Base-by-base conservation (phyloP, 257 asterid species). In the Rauvolfia tetraphylla region DNA sequence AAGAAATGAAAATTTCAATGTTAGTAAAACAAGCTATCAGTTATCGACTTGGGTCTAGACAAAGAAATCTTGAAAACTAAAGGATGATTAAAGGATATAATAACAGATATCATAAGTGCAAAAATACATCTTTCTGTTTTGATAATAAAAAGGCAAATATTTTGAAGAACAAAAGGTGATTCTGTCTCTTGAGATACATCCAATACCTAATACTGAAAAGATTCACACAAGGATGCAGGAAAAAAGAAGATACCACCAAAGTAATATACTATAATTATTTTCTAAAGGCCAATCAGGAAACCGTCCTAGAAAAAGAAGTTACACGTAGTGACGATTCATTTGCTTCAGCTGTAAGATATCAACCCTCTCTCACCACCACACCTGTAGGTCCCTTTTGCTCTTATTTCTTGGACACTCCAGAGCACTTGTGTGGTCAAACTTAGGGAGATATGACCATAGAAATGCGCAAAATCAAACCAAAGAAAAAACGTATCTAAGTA, bases 1-100 rank as follows among this genome's bases (percentile, higher is more conserved):
- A 70, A 44, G 23, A 81, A 77, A 65, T 33, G n/a, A 31, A 27
- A 72, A 67, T 56, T 61, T 68, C 56, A 17, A 68, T n/a, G 63
- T 44, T 23, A 73, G 75, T 27, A 73, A 44, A 34, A 23, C 63
- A 25, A 71, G 73, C 79, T 34, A 67, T 27, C 1, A 15, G 23
- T 29, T 27, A 67, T 36, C 0, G 6, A 11, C 49, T 67, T 67
- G 25, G 71, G 29, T 22, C 13, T 4, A 6, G 27, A 22, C 33
- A 67, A 63, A 63, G 25, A 67, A 36, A 67, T 3, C 1, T 29
- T 31, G 22, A 38, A 31, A 38, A 65, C 48, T 41, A 31, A 33
- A 3, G 51, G 5, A 6, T 5, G 51, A 7, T 46, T 18, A 65
- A 34, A 65, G 46, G 5, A 34, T 36, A 65, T 34, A 46, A 38